Evolutionary conservation across 208 protist species (phyloP).

Genomic region (Vickermania ingenoplastis): DNA sequence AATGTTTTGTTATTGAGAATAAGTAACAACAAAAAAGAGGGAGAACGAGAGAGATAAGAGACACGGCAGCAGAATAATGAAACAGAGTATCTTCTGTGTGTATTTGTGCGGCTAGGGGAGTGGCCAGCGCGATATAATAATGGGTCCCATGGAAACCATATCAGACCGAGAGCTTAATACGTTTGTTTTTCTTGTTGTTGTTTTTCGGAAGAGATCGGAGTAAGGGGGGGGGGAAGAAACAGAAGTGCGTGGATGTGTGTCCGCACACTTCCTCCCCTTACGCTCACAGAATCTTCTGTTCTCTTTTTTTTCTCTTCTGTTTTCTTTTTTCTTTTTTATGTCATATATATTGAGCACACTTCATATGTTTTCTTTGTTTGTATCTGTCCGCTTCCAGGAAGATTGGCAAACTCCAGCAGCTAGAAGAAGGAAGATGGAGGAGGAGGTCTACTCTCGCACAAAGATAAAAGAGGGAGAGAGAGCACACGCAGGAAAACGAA

Average conservation of each 20-base stretch:
- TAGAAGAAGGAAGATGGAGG: too few relatives aligned
- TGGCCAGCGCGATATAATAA: not conserved
- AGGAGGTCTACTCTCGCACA: too few relatives aligned
- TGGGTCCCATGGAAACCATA: not conserved
- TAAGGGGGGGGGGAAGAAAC: not conserved
- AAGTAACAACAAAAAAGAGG: not conserved
- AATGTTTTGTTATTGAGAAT: not conserved
- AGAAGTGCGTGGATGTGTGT: not conserved
- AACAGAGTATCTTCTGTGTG: not conserved
- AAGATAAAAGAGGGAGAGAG: too few relatives aligned
- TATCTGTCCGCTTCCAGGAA: conserved; percentile 1
- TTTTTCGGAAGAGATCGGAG: not conserved
- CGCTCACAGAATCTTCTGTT: too few relatives aligned
- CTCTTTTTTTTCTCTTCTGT: too few relatives aligned
- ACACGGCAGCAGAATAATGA: not conserved
- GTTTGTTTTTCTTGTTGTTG: too few relatives aligned
- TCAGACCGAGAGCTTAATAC: too few relatives aligned
- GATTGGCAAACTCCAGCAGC: not conserved
- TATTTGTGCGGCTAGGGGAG: not conserved
- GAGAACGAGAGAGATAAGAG: not conserved
- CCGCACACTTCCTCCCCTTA: not conserved
- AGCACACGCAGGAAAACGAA: too few relatives aligned
- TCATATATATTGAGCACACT: not conserved
- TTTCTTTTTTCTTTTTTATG: not conserved
- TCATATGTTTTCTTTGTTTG: not conserved